Evolutionary conservation across 192 early-diverging fungal species (phyloP), one percentile per base, ranked within the genome.

Genomic region (Allomyces macrogynus): DNA sequence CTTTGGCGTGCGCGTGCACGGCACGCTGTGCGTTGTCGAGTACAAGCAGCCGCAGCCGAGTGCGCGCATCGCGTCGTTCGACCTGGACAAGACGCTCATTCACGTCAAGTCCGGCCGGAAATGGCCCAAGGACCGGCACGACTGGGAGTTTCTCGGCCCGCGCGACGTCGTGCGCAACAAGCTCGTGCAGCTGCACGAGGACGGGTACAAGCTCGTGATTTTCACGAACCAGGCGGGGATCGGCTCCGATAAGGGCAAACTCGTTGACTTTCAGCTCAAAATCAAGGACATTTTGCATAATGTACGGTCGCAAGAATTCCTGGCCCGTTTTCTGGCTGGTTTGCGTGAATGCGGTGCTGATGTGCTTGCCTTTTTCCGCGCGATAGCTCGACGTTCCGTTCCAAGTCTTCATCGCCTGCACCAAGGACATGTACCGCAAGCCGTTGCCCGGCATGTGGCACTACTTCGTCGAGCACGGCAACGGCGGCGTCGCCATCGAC

Each of bases 201-300:
- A 80, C 40, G 86, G 85, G 69, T 77, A 73, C 61, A 84, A 81
- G 49, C 76, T 97, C 40, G 78, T 87, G 1, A 76, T 91, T 14
- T 77, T 97, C 60, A 84, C 85, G 1, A 89, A 88, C 69, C 88
- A 90, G 71, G 78, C 76, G 64, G 83, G 82, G 4, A 65, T 88
- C 12, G 75, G 79, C 16, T 69, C 71, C 12, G 16, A 65, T 24
- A 16, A 27, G 18, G 62, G 67, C n/a, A 62, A 61, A 18, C 43
- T 42, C n/a, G 70, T 80, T 32, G 69, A 80, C 22, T 82, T 84
- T 66, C 75, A 77, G 24, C 44, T 26, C 44, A 84, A 84, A 63
- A 65, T 77, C 16, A 61, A 68, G 23, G 68, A 68, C 22, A 78
- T 81, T 10, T 14, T 66, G 1, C 32, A 42, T 18, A 62, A 73